These are phyloP conservation scores for Eucalyptus grandis DNA, from an alignment of 345 rosid genomes.

Conservation along the genomic window DNA sequence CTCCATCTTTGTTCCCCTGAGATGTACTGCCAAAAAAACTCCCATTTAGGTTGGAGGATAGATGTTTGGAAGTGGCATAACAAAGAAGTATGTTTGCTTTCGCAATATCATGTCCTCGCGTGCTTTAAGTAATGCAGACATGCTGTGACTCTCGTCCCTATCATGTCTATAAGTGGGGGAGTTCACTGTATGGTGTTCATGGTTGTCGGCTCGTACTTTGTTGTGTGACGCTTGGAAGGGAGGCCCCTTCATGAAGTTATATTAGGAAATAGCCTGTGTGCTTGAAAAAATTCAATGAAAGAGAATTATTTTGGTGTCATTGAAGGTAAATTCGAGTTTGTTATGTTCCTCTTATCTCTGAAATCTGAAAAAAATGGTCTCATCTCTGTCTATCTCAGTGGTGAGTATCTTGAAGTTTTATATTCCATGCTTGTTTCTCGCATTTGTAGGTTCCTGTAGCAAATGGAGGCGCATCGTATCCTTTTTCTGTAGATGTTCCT, in stretches of 20 bases:
- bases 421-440: neutral
- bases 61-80: neutral
- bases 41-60: neutral
- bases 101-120: neutral
- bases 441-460: slow-evolving; percentile 89
- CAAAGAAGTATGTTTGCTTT: neutral
- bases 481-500: slow-evolving; percentile 90
- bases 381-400: neutral
- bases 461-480: slow-evolving; percentile 90
- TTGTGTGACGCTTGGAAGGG: neutral
- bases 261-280: neutral
- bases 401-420: neutral
- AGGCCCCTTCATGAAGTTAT: neutral
- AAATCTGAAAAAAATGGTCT: neutral
- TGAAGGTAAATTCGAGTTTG: neutral
- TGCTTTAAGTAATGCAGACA: neutral
- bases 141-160: neutral
- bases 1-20: neutral
- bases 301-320: neutral
- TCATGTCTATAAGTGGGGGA: neutral
- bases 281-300: neutral
- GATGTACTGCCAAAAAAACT: neutral
- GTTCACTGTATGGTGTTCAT: neutral
- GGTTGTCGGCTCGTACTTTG: neutral
- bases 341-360: neutral